phyloP scores from a whole-genome alignment of 768 basidiomycete species.

The Naganishia kalamii region DNA sequence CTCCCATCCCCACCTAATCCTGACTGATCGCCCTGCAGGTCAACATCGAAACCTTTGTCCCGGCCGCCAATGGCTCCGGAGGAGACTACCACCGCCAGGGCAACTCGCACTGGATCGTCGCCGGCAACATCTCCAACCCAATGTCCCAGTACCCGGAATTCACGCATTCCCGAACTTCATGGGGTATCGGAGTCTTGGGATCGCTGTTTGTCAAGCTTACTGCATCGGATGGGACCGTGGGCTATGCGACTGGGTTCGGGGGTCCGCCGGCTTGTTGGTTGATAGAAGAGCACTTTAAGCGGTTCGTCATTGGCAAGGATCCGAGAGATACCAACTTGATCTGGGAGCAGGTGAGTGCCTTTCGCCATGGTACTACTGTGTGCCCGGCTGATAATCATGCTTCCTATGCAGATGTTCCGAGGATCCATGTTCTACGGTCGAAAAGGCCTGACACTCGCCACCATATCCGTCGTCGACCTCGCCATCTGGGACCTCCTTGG shows the following conservation, averaged over 20 bases:
- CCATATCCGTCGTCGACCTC: conserved; percentile 48
- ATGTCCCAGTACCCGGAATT: conserved; percentile 47
- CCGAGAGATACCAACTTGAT: conserved; percentile 48
- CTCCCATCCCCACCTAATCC: neutral
- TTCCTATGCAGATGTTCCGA: conserved; percentile 32
- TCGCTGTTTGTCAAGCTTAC: conserved; percentile 48
- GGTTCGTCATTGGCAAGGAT: conserved; percentile 48
- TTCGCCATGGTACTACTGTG: neutral
- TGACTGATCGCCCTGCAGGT: conserved; percentile 22
- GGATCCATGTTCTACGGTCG: conserved; percentile 49
- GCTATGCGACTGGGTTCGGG: conserved; percentile 48
- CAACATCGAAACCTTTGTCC: conserved; percentile 47
- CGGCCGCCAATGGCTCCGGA: conserved; percentile 44
- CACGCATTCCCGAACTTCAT: conserved; percentile 42
- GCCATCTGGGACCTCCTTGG: conserved; percentile 49
- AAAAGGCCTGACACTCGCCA: conserved; percentile 46
- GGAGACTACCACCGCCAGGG: conserved; percentile 47
- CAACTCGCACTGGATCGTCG: conserved; percentile 46
- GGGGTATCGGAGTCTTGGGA: conserved; percentile 50
- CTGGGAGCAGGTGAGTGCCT: conserved; percentile 44
- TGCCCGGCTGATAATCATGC: neutral
- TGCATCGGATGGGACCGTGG: conserved; percentile 47
- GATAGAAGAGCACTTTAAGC: conserved; percentile 48
- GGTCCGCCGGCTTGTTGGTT: conserved; percentile 48
- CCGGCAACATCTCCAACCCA: conserved; percentile 46